phyloP scores from a whole-genome alignment of 1,284 basidiomycete species.

The Fomes fomentarius region DNA sequence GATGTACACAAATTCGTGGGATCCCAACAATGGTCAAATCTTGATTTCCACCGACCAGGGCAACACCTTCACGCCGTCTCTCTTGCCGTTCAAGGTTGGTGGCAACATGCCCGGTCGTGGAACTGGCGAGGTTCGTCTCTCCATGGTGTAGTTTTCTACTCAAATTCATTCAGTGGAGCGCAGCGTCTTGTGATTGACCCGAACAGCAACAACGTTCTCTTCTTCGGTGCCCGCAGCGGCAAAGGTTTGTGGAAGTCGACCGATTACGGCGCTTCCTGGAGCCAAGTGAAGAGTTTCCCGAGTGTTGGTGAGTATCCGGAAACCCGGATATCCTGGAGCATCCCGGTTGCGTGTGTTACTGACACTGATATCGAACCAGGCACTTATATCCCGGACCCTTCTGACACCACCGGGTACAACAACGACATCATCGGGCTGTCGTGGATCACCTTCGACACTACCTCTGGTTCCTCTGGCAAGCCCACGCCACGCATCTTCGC shows the following conservation, averaged over 20 bases:
- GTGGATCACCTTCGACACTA: constrained; percentile 70
- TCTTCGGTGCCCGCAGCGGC: constrained; percentile 64
- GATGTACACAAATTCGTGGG: constrained; percentile 70
- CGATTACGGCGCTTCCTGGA: constrained; percentile 57
- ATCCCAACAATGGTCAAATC: constrained; percentile 67
- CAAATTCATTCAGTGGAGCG: neutral
- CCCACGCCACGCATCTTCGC: constrained; percentile 69
- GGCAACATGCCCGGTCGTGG: constrained; percentile 75
- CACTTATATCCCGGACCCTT: constrained; percentile 56
- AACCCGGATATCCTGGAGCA: no score
- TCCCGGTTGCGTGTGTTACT: no score
- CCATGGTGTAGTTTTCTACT: neutral
- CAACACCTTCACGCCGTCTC: constrained; percentile 51
- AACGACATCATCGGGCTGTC: constrained; percentile 57
- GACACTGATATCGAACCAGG: constrained; percentile 35
- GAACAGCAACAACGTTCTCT: constrained; percentile 60
- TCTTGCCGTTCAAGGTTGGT: constrained; percentile 64
- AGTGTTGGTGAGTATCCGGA: constrained; percentile 52
- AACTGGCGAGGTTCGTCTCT: constrained; percentile 38
- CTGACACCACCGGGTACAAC: constrained; percentile 59
- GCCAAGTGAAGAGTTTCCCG: constrained; percentile 58
- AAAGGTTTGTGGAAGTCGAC: constrained; percentile 69
- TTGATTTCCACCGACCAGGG: constrained; percentile 64
- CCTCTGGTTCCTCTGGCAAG: constrained; percentile 52
- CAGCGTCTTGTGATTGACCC: constrained; percentile 68